Percentiles rank a stretch among this genome's conserved stretches.
Conservation (phyloP, 352 stramenopile genomes). For the Phytophthora cryptogea region DNA sequence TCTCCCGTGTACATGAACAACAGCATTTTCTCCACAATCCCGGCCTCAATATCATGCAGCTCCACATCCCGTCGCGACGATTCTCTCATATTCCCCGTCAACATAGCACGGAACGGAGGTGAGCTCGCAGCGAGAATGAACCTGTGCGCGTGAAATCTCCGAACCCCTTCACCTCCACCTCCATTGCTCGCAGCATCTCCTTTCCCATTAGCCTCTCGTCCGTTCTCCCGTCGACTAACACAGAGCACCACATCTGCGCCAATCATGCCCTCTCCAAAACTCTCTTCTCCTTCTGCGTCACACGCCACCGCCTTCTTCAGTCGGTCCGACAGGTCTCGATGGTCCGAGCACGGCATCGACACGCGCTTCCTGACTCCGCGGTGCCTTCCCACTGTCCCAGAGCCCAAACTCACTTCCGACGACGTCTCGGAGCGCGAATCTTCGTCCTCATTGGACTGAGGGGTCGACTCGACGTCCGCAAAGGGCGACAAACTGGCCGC, state of each 20-base stretch:
- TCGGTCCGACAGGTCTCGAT: constrained; percentile 60
- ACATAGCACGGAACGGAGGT: constrained; percentile 81
- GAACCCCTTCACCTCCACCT: constrained; percentile 6
- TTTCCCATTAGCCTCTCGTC: constrained; percentile 10
- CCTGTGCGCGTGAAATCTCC: constrained; percentile 67
- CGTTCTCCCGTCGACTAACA: constrained; percentile 29
- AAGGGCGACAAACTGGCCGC: constrained; percentile 42
- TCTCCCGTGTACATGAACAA: constrained; percentile 88
- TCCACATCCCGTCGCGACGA: constrained; percentile 71
- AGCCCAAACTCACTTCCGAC: constrained; percentile 51
- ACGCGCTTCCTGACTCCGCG: constrained; percentile 42
- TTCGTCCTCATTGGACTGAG: constrained; percentile 72
- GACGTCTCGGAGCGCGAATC: constrained; percentile 82
- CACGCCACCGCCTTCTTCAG: constrained; percentile 54
- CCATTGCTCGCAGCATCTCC: constrained; percentile 5
- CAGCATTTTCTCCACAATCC: constrained; percentile 82
- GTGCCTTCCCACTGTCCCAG: constrained; percentile 30
- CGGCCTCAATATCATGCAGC: constrained; percentile 63
- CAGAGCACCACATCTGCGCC: constrained; percentile 79
- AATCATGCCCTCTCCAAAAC: constrained; percentile 65
- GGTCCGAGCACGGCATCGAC: constrained; percentile 58
- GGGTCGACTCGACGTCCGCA: constrained; percentile 47
- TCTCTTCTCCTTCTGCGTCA: constrained; percentile 24
- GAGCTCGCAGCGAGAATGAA: constrained; percentile 88
- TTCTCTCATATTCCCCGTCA: constrained; percentile 83